phyloP scores from a whole-genome alignment of 1,284 basidiomycete genomes.

The Rugosomyces carneus region DNA sequence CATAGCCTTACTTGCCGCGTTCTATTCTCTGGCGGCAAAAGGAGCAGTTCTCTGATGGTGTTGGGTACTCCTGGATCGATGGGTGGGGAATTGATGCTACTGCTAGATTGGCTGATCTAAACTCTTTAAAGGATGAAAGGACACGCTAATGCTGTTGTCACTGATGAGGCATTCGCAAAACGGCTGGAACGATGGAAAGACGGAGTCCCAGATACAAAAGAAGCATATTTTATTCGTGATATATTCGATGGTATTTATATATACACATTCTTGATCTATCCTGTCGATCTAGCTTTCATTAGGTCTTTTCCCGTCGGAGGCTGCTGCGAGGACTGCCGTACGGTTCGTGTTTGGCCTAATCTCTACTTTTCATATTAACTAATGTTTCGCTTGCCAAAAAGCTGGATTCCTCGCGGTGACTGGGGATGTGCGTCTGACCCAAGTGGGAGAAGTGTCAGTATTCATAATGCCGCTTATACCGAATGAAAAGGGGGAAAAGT shows the following conservation, averaged over 20 bases:
- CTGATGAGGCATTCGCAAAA: slow-evolving; percentile 79
- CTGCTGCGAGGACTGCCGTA: slow-evolving; percentile 91
- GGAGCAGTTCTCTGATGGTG: slow-evolving; percentile 99
- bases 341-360: slow-evolving; percentile 43
- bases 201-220: slow-evolving; percentile 93
- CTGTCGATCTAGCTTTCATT: slow-evolving; percentile 12
- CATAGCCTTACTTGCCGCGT: slow-evolving; percentile 85
- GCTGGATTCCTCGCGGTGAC: slow-evolving; percentile 90
- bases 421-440: slow-evolving; percentile 97
- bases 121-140: slow-evolving; percentile 72
- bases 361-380: slow-evolving; percentile 6
- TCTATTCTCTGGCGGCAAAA: slow-evolving; percentile 99
- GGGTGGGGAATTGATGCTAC: slow-evolving; percentile 42
- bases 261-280: slow-evolving; percentile 2
- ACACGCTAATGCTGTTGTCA: slow-evolving; percentile 70
- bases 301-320: slow-evolving; percentile 78
- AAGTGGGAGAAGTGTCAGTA: slow-evolving; percentile 90
- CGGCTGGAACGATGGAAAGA: slow-evolving; percentile 74
- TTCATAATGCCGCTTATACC: slow-evolving; percentile 90
- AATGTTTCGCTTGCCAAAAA: slow-evolving; percentile 22
- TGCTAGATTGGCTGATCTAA: neutral
- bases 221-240: slow-evolving; percentile 94
- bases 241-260: slow-evolving; percentile 74
- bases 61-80: slow-evolving; percentile 99
- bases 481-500: slow-evolving; percentile 20